phyloP scores from a whole-genome alignment of 2,329 filamentous ascomycete genomes.

The Stromatinia cepivora region DNA sequence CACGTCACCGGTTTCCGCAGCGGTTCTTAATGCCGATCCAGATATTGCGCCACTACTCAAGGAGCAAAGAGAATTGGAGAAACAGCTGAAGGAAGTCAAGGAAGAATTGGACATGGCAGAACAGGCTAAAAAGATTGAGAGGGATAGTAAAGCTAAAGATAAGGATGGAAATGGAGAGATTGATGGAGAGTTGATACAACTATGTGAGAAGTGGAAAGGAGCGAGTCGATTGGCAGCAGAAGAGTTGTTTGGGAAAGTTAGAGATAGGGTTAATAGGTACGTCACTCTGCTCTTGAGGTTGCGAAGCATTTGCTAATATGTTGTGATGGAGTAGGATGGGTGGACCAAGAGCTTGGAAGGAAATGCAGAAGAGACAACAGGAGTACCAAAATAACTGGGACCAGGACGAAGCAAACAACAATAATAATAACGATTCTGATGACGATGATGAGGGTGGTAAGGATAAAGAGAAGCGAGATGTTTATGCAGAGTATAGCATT shows the following conservation, averaged over 20 bases:
- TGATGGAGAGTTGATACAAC: slow-evolving; percentile 55
- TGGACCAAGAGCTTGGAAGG: slow-evolving; percentile 58
- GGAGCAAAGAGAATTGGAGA: slow-evolving; percentile 41
- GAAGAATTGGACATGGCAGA: slow-evolving; percentile 50
- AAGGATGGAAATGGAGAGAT: slow-evolving; percentile 50
- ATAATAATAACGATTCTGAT: slow-evolving; percentile 38
- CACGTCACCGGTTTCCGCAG: slow-evolving; percentile 40
- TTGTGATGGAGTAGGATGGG: slow-evolving; percentile 50
- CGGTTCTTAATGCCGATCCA: slow-evolving; percentile 38
- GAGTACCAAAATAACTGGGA: slow-evolving; percentile 46
- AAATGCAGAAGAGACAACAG: slow-evolving; percentile 49
- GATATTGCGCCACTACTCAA: slow-evolving; percentile 40
- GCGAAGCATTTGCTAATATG: slow-evolving; percentile 6
- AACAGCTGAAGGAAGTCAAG: slow-evolving; percentile 36
- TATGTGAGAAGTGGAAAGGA: slow-evolving; percentile 61
- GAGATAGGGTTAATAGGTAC: slow-evolving; percentile 56
- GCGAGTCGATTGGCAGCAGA: slow-evolving; percentile 65
- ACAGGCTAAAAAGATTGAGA: slow-evolving; percentile 55
- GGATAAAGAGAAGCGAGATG: slow-evolving; percentile 41
- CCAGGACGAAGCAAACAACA: slow-evolving; percentile 32
- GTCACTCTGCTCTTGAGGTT: slow-evolving; percentile 8
- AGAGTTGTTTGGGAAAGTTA: slow-evolving; percentile 61
- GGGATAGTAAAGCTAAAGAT: slow-evolving; percentile 32
- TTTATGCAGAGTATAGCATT: slow-evolving; percentile 40
- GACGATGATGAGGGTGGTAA: slow-evolving; percentile 43